Percentiles rank a stretch among this genome's conserved stretches.
phyloP scores from a whole-genome alignment of 1,284 basidiomycete species.

The Ganoderma meredithae region DNA sequence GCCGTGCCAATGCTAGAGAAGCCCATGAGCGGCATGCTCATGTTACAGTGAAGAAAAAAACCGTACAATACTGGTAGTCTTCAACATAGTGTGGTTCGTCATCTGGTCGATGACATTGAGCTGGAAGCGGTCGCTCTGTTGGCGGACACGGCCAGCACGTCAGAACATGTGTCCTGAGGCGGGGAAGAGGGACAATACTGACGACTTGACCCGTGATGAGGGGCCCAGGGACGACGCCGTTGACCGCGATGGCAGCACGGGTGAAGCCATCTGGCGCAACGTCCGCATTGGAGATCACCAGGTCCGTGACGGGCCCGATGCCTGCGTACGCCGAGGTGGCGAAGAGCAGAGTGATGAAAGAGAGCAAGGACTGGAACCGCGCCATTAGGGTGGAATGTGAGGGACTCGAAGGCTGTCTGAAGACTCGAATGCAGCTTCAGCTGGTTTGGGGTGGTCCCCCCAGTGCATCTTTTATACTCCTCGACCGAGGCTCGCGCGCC shows the following conservation, averaged over 20 bases:
- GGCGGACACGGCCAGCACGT: neutral
- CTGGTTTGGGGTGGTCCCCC: slow-evolving; percentile 5
- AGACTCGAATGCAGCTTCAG: slow-evolving; percentile 22
- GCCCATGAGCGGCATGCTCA: neutral
- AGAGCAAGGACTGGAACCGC: slow-evolving; percentile 27
- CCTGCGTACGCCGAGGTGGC: slow-evolving; percentile 22
- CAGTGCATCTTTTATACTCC: slow-evolving; percentile 23
- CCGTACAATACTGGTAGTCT: slow-evolving; percentile 44
- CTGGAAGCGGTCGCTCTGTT: slow-evolving; percentile 38
- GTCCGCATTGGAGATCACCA: slow-evolving; percentile 32
- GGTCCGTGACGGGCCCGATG: slow-evolving; percentile 33
- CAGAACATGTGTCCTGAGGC: neutral
- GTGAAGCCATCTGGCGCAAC: slow-evolving; percentile 36
- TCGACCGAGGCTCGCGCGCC: slow-evolving; percentile 9
- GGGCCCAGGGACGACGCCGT: slow-evolving; percentile 36
- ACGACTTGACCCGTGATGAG: slow-evolving; percentile 38
- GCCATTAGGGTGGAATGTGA: slow-evolving; percentile 19
- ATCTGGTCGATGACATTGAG: slow-evolving; percentile 46
- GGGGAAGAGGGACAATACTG: neutral
- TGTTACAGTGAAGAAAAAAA: neutral
- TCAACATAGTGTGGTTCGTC: slow-evolving; percentile 44
- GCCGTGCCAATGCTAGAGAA: slow-evolving; percentile 46
- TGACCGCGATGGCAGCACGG: slow-evolving; percentile 36
- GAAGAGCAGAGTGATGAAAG: slow-evolving; percentile 22
- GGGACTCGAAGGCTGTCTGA: neutral